Evolutionary conservation across 2,329 filamentous ascomycete species (phyloP), one percentile per base, ranked within the genome.

Genomic region (Tolypocladium pustulatum): DNA sequence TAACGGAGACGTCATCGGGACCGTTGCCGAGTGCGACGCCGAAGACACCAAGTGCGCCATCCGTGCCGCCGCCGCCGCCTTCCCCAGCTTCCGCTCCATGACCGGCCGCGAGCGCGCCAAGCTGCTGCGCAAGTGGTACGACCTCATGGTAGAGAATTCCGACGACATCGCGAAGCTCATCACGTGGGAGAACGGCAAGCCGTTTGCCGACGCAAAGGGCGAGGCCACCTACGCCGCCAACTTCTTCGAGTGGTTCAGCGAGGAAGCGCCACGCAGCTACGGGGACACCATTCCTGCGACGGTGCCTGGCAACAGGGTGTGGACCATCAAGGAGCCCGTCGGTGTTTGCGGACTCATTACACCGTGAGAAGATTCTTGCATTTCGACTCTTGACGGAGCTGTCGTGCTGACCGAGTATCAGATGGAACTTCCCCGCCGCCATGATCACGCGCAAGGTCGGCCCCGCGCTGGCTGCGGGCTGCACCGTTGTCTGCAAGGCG

Each of bases 161-260:
- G 89, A 92, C 36, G 91, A 96, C 69, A 78, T 96, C 37, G 89
- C 90, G 9, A 90, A 80, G 61, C 79, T 96, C 61, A 91, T 96
- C 67, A 94, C 90, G 43, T 90, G 88, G 85, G 91, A 96, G 77
- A 95, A 95, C 65, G 91, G 91, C 63, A 96, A 96, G 77, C 89
- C 91, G 1, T 68, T 89, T 34, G 83, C 88, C 36, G 89, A 92
- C 68, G 86, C 89, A 40, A 84, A 83, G 69, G 86, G 85, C 41
- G 89, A 92, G 74, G 83, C 86, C 9, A 76, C 78, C 40, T 91
- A 91, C 66, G 88, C 88, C 10, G 85, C 88, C 59, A 84, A 80
- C 70, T 92, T 91, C 72, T 83, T 90, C 61, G 87, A 90, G 72
- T 92, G 89, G 89, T 92, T 91, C 72, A 84, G 82, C 62, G 89